Base-by-base conservation (phyloP, 1,284 basidiomycete genomes). In the Microbotryomycetes sp. region DNA sequence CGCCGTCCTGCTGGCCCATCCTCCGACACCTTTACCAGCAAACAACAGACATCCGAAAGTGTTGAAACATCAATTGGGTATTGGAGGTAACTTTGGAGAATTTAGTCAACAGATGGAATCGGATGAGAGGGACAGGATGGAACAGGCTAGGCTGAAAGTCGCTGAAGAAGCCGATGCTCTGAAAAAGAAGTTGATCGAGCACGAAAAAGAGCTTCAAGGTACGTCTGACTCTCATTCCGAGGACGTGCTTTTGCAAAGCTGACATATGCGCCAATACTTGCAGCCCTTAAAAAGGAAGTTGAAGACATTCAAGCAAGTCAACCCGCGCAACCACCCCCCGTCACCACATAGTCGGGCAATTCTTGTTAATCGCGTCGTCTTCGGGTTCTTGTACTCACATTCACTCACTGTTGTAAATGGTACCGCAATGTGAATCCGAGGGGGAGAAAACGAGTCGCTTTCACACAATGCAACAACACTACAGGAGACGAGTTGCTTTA, bases 81-180 rank as follows among this genome's bases (percentile, higher is more conserved):
- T 50, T 2, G 59, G 69, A 3, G 66, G 69, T 7, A 59, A 66
- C 18, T 54, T 71, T 41, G 70, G 70, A 45, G 91, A 94, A 79
- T 97, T 89, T 72, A 86, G 81, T 52, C 76, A 77, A 57, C 81
- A 82, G 65, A 92, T 92, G 88, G 89, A 88, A 76, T 86, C 82
- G 73, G 89, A 88, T 59, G 94, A 97, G 74, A 81, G 81, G 3
- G 87, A 88, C 41, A 78, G 88, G 55, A 74, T 97, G 54, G 89
- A 93, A 56, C 81, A 83, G 55, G 91, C 89, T 4, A 79, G 85
- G 52, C 85, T 85, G 69, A 77, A 81, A 27, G 81, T 94, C 30
- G 66, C 74, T 15, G 65, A 67, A 9, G 72, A 76, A 63, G 72
- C 76, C 16, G 74, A 76, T 45, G 62, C 63, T 26, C 67, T 74